Percentiles rank a stretch among this genome's conserved stretches.
Evolutionary conservation across 2,329 filamentous ascomycete genomes (phyloP).

Genomic region (Fusarium drepaniforme): DNA sequence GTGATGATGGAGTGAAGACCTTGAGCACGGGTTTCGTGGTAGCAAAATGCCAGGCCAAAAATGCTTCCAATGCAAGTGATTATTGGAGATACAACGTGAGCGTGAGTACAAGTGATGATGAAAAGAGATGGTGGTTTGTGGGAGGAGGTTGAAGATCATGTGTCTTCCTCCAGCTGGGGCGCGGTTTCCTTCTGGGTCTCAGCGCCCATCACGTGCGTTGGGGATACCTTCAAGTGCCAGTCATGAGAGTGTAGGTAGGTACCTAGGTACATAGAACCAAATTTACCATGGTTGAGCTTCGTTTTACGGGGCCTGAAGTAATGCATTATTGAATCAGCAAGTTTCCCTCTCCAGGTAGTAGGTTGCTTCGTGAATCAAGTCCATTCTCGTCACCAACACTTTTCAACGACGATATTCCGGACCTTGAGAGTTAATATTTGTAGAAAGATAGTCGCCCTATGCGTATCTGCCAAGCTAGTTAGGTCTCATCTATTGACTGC

Average conservation of each 20-base stretch:
- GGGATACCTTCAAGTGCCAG: background rate
- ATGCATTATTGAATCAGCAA: too few species aligned
- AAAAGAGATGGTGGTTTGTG: background rate
- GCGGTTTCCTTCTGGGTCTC: background rate
- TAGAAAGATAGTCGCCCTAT: background rate
- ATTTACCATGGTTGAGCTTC: too few species aligned
- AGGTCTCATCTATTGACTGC: background rate
- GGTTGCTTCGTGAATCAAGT: too few species aligned
- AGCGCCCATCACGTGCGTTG: background rate
- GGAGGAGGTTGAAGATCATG: background rate
- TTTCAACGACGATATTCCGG: too few species aligned
- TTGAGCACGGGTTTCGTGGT: background rate
- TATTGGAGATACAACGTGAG: background rate
- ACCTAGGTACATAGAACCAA: too few species aligned
- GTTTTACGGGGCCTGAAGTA: too few species aligned
- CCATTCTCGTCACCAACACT: too few species aligned
- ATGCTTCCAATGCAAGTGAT: background rate
- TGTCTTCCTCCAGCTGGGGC: background rate
- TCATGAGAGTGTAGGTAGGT: too few species aligned
- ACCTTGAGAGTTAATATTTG: background rate
- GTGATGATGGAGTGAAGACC: background rate
- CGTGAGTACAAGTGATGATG: background rate
- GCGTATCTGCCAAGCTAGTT: background rate
- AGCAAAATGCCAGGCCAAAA: background rate
- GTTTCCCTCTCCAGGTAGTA: too few species aligned